Evolutionary conservation across 768 basidiomycete species (phyloP).

Genomic region (Xerocomellus chrysenteron): DNA sequence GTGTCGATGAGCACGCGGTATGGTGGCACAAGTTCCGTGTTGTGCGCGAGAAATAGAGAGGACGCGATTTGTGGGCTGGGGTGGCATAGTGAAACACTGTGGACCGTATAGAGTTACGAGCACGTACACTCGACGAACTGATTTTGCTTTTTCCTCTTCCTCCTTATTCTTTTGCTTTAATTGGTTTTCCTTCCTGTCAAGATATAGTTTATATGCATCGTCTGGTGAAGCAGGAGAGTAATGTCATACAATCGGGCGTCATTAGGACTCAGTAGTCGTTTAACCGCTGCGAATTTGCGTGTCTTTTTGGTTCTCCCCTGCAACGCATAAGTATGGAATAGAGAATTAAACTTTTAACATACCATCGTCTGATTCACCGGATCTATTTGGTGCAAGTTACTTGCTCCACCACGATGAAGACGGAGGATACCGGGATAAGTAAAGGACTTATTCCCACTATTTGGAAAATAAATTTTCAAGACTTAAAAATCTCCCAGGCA

Average conservation of each 20-base stretch:
- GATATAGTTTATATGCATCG: slow-evolving; percentile 1
- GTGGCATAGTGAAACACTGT: neutral
- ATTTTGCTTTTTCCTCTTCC: slow-evolving; percentile 75
- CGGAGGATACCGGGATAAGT: too few relatives aligned
- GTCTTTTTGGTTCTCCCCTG: slow-evolving; percentile 91
- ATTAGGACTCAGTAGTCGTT: slow-evolving; percentile 90
- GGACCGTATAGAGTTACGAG: neutral
- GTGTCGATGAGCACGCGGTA: slow-evolving; percentile 98
- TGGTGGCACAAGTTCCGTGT: slow-evolving; percentile 92
- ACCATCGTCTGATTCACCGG: slow-evolving; percentile 16
- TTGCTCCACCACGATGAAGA: neutral
- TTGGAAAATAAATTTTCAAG: too few relatives aligned
- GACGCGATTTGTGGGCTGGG: slow-evolving; percentile 81
- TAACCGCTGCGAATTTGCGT: slow-evolving; percentile 91
- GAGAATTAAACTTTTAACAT: neutral
- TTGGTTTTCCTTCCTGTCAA: slow-evolving; percentile 86
- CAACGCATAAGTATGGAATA: neutral
- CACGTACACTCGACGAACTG: slow-evolving; percentile 75
- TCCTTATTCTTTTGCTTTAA: slow-evolving; percentile 85
- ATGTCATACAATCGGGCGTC: slow-evolving; percentile 82
- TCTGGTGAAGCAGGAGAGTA: neutral
- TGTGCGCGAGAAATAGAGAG: slow-evolving; percentile 92
- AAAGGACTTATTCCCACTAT: too few relatives aligned
- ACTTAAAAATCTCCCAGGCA: too few relatives aligned
- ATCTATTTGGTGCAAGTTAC: neutral